phyloP scores from a whole-genome alignment of 2,329 filamentous ascomycete species.

The Metarhizium sp. region DNA sequence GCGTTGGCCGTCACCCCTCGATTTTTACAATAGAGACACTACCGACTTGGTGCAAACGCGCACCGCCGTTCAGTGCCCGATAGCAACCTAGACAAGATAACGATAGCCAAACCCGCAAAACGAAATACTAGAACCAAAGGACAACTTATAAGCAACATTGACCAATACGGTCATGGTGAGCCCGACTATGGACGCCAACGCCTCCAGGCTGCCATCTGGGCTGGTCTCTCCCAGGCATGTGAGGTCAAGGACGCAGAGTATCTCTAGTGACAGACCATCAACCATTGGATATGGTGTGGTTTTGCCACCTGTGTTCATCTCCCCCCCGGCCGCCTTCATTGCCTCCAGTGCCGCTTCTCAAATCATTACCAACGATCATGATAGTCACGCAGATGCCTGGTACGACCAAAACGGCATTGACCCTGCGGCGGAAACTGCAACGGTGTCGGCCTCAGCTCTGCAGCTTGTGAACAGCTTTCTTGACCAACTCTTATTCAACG shows the following conservation, averaged over 20 bases:
- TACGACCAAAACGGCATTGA: slow-evolving; percentile 60
- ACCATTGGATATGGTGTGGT: slow-evolving; percentile 47
- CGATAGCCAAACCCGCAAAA: not conserved
- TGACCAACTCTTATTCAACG: slow-evolving; percentile 85
- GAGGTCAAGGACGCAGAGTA: slow-evolving; percentile 49
- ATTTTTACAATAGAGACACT: not conserved
- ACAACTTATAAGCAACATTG: not conserved
- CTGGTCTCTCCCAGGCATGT: slow-evolving; percentile 23
- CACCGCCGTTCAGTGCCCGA: not conserved
- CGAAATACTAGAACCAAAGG: not conserved
- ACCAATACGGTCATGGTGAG: slow-evolving; percentile 3
- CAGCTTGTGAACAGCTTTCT: slow-evolving; percentile 82
- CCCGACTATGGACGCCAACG: slow-evolving; percentile 7
- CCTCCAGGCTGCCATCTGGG: slow-evolving; percentile 14
- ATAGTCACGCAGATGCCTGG: slow-evolving; percentile 61
- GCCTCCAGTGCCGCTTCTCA: slow-evolving; percentile 81
- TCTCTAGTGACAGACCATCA: slow-evolving; percentile 64
- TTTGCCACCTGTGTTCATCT: slow-evolving; percentile 58
- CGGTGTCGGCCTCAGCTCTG: slow-evolving; percentile 65
- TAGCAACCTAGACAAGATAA: not conserved
- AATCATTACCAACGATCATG: slow-evolving; percentile 82
- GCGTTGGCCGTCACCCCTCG: not conserved
- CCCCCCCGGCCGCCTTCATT: slow-evolving; percentile 78
- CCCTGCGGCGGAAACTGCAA: slow-evolving; percentile 55
- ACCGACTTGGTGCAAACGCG: not conserved